A percentile compares a stretch with the other conserved stretches of the same genome.
phyloP scores from a whole-genome alignment of 208 protist genomes.

The Tritrichomonas foetus region DNA sequence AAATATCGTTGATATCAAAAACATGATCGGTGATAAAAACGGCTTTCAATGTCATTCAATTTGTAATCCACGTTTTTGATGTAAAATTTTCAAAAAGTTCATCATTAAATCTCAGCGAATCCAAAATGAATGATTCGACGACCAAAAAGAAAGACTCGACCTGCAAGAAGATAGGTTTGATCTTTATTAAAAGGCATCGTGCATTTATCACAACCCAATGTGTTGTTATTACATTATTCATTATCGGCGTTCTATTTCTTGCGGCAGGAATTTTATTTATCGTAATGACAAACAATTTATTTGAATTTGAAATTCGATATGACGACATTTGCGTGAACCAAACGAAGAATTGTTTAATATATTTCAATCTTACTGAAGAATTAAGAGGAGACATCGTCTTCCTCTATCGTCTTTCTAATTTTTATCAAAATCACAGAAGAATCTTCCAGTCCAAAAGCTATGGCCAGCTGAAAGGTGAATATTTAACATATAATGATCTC shows the following conservation, averaged over 20 bases:
- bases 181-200: no score
- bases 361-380: not conserved
- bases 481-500: not conserved
- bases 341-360: not conserved
- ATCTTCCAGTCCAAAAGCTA: not conserved
- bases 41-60: no score
- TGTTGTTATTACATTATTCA: not conserved
- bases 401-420: not conserved
- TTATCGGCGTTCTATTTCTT: conserved; percentile 6
- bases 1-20: no score
- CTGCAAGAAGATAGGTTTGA: no score
- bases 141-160: no score
- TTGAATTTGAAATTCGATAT: not conserved
- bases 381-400: not conserved
- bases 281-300: not conserved
- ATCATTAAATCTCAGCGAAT: no score
- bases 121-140: no score
- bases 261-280: not conserved
- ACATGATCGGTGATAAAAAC: no score
- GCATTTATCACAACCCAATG: not conserved
- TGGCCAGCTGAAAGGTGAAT: not conserved
- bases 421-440: conserved; percentile 29
- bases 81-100: no score
- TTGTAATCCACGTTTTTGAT: no score
- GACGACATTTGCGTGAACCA: not conserved